These are phyloP conservation scores for Blastomyces parvus DNA, from an alignment of 2,329 filamentous ascomycete species.

Conservation along the genomic window DNA sequence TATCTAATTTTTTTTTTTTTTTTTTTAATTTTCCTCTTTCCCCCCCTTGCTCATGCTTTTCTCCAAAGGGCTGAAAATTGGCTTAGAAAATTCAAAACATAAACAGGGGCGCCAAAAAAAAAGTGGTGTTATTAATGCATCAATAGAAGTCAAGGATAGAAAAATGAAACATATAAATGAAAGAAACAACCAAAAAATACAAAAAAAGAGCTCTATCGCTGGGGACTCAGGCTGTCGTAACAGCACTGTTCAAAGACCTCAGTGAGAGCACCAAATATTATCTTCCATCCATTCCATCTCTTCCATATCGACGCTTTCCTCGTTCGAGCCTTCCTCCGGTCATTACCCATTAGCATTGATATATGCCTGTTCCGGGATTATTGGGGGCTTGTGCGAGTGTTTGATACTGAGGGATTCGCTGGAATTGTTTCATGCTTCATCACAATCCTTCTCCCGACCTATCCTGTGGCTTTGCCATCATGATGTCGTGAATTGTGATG, in stretches of 20 bases:
- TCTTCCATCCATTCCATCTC: background rate
- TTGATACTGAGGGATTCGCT: background rate
- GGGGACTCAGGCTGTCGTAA: background rate
- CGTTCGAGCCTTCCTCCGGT: background rate
- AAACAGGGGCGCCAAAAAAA: background rate
- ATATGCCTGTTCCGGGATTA: background rate
- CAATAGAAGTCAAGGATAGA: too few relatives aligned
- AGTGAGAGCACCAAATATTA: slow-evolving; percentile 5
- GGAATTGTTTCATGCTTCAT: background rate
- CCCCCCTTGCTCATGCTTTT: background rate
- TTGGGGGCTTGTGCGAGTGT: background rate
- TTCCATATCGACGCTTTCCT: background rate
- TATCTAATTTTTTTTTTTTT: background rate
- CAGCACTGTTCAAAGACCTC: background rate
- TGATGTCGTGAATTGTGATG: background rate
- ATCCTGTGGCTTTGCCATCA: background rate
- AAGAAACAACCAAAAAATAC: background rate
- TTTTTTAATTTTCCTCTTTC: background rate
- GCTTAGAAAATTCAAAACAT: background rate
- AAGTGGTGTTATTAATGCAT: background rate
- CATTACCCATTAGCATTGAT: background rate
- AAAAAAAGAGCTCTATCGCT: background rate
- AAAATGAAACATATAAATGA: background rate
- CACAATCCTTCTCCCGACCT: background rate
- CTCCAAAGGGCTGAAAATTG: background rate